phyloP scores from a whole-genome alignment of 2,329 filamentous ascomycete species.

The Blastomyces gilchristii region DNA sequence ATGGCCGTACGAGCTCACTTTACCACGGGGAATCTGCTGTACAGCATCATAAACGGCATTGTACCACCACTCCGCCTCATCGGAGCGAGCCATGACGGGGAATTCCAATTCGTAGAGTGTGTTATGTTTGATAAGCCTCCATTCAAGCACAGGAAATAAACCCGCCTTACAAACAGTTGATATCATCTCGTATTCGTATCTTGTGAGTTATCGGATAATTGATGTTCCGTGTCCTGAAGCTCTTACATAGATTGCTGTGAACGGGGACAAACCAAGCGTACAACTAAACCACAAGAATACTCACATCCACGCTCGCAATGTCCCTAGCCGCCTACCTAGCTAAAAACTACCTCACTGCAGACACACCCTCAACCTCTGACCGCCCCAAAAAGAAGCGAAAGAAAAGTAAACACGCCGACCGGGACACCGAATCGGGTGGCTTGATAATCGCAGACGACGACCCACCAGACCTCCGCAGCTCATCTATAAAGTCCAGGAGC shows the following conservation, averaged over 20 bases:
- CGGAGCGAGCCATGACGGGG: constrained; percentile 33
- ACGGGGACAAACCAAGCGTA: neutral
- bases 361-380: constrained; percentile 32
- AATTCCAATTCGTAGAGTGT: neutral
- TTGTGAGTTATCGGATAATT: neutral
- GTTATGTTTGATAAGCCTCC: neutral
- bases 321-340: constrained; percentile 76
- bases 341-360: constrained; percentile 74
- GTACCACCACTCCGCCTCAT: constrained; percentile 42
- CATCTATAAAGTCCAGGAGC: constrained; percentile 15
- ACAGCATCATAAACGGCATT: constrained; percentile 69
- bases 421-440: constrained; percentile 31
- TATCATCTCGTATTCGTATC: neutral
- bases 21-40: constrained; percentile 72
- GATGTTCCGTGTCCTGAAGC: neutral
- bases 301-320: constrained; percentile 9
- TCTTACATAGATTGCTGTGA: neutral
- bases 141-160: neutral
- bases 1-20: constrained; percentile 76
- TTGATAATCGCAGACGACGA: constrained; percentile 36
- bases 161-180: neutral
- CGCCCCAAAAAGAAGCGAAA: constrained; percentile 49
- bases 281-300: neutral
- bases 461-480: constrained; percentile 27
- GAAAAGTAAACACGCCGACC: constrained; percentile 46